phyloP scores from a whole-genome alignment of 768 basidiomycete genomes.

The Tricholoma flavovirens region DNA sequence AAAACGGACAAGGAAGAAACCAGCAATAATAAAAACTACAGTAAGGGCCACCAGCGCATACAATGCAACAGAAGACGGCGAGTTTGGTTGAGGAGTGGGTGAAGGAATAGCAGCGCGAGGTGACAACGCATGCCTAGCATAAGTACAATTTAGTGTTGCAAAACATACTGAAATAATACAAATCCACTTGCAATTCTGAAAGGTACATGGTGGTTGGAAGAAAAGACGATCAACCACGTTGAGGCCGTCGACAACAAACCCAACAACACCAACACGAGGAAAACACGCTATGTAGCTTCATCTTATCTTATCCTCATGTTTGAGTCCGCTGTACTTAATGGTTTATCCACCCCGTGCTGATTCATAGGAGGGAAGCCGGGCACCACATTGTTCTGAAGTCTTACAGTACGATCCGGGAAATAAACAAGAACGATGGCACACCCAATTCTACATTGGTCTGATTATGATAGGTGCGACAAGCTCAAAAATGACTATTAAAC shows the following conservation, averaged over 20 bases:
- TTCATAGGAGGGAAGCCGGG: no score
- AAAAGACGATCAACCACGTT: background rate
- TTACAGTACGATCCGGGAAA: no score
- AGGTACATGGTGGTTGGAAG: background rate
- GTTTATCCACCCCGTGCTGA: no score
- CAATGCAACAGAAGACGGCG: slow-evolving; percentile 10
- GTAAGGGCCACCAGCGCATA: slow-evolving; percentile 14
- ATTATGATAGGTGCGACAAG: no score
- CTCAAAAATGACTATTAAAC: no score
- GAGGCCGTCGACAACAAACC: background rate
- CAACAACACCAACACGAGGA: background rate
- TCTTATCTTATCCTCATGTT: background rate
- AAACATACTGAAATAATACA: background rate
- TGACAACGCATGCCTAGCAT: background rate
- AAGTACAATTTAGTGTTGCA: background rate
- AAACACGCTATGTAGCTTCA: background rate
- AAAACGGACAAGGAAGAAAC: slow-evolving; percentile 12
- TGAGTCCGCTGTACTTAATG: no score
- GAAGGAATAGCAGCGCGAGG: slow-evolving; percentile 1
- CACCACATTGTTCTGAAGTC: no score
- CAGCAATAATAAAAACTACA: slow-evolving; percentile 10
- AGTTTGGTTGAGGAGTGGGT: background rate
- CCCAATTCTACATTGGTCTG: no score
- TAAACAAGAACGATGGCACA: no score
- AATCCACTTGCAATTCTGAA: background rate